phyloP scores from a whole-genome alignment of 176 grass and related monocot species.

The Bolboschoenus planiculmis region DNA sequence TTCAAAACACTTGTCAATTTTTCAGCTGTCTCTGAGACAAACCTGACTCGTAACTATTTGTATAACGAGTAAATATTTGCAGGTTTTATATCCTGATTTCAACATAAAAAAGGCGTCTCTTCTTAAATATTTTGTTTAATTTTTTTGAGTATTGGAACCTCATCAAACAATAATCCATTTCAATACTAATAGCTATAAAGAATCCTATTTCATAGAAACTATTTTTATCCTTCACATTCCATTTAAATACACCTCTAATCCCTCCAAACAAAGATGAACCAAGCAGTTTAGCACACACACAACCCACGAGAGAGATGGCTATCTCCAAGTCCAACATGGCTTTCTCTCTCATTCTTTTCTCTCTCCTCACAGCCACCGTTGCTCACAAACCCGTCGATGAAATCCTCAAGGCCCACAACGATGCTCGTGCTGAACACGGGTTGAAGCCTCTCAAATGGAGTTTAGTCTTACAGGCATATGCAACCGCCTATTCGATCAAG shows the following conservation, averaged over 20 bases:
- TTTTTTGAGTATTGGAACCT: not conserved
- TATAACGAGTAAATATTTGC: not conserved
- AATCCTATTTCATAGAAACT: not conserved
- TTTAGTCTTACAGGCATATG: conserved; percentile 15
- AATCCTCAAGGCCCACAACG: conserved; percentile 24
- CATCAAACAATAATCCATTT: not conserved
- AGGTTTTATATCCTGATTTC: no score
- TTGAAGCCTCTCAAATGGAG: conserved; percentile 26
- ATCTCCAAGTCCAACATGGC: not conserved
- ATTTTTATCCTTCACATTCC: not conserved
- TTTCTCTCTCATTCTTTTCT: conserved; percentile 11
- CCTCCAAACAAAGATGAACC: not conserved
- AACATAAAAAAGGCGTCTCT: no score
- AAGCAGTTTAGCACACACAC: not conserved
- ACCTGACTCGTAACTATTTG: not conserved
- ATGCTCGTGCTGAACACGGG: not conserved
- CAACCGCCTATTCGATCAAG: not conserved
- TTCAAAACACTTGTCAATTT: not conserved
- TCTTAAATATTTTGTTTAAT: no score
- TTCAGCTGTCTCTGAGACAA: not conserved
- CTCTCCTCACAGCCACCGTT: not conserved
- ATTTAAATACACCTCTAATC: not conserved
- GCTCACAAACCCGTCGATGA: not conserved
- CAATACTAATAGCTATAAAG: not conserved
- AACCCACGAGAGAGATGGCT: conserved; percentile 12